Percentiles rank a stretch among this genome's conserved stretches.
These are phyloP conservation scores for Cronartium quercuum DNA, from an alignment of 1,284 basidiomycete genomes.

Conservation along the genomic window DNA sequence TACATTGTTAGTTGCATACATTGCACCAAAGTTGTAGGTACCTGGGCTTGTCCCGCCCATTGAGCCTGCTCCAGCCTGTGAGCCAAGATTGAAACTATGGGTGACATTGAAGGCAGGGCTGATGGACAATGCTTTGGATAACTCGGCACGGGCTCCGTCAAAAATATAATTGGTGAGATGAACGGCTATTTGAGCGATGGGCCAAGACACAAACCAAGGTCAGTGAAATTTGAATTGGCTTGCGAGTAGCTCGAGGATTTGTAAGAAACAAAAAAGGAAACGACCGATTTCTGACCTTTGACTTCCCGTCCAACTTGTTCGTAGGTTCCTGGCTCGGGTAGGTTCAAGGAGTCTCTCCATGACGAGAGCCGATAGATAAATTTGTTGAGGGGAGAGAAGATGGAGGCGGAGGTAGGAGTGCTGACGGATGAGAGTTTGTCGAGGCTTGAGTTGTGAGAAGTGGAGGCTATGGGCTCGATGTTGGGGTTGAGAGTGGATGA, in stretches of 20 bases:
- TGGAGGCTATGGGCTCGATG: background rate
- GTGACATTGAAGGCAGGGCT: slow-evolving; percentile 97
- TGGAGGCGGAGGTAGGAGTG: background rate
- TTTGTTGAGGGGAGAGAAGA: background rate
- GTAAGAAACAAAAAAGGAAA: background rate
- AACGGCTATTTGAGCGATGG: slow-evolving; percentile 58
- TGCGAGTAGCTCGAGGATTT: background rate
- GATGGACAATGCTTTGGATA: slow-evolving; percentile 86
- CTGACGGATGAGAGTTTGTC: background rate
- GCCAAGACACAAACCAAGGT: background rate
- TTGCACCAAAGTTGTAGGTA: slow-evolving; percentile 90
- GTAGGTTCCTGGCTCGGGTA: slow-evolving; percentile 38
- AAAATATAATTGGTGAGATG: slow-evolving; percentile 92
- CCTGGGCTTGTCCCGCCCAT: slow-evolving; percentile 55
- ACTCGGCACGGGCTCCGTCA: slow-evolving; percentile 91
- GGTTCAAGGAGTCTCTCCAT: slow-evolving; percentile 31
- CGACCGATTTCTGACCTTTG: slow-evolving; percentile 29
- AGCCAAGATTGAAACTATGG: slow-evolving; percentile 85
- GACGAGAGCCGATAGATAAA: background rate
- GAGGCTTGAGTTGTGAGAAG: background rate
- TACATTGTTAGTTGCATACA: slow-evolving; percentile 81
- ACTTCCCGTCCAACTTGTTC: slow-evolving; percentile 37
- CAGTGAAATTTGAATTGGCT: background rate
- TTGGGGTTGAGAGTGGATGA: background rate
- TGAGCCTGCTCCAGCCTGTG: slow-evolving; percentile 48